Conservation (phyloP, 2,329 filamentous ascomycete genomes). For the Hypoxylon sp. region DNA sequence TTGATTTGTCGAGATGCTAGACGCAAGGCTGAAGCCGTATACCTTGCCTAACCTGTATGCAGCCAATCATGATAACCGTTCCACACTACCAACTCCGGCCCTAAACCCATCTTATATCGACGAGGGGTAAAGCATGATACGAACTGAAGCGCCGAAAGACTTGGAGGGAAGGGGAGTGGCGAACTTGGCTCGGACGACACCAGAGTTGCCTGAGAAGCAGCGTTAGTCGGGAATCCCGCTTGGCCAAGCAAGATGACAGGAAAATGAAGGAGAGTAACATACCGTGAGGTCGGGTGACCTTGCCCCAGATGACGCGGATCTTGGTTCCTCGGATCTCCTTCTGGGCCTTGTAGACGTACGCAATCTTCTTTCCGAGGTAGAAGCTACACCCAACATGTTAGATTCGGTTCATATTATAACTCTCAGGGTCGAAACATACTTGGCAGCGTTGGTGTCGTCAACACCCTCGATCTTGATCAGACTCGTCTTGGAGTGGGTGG, state of each 20-base stretch:
- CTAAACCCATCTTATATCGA: constrained; percentile 81
- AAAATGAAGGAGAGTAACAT: constrained; percentile 50
- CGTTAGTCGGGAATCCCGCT: constrained; percentile 24
- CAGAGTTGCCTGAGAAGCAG: constrained; percentile 80
- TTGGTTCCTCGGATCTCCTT: constrained; percentile 97
- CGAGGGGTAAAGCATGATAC: constrained; percentile 97
- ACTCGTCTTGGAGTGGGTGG: constrained; percentile 87
- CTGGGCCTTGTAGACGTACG: constrained; percentile 96
- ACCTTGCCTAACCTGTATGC: constrained; percentile 61
- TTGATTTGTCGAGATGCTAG: constrained; percentile 50
- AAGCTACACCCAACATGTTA: constrained; percentile 63
- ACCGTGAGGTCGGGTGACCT: constrained; percentile 96
- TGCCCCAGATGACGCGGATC: constrained; percentile 99
- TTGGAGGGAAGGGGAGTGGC: constrained; percentile 92
- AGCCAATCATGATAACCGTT: constrained; percentile 64
- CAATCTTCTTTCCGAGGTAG: constrained; percentile 99
- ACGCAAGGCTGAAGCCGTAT: constrained; percentile 51
- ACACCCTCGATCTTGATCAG: constrained; percentile 99
- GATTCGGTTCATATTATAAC: constrained; percentile 14
- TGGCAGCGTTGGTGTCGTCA: constrained; percentile 86
- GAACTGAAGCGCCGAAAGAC: constrained; percentile 94
- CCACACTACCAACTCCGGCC: constrained; percentile 69
- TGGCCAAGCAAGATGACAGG: background rate
- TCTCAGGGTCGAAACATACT: constrained; percentile 62
- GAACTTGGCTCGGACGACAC: constrained; percentile 98